Evolutionary conservation across 148 eudicot genomes (phyloP), one percentile per base, ranked within the genome.

Genomic region (Vaccinium vitisidaea): DNA sequence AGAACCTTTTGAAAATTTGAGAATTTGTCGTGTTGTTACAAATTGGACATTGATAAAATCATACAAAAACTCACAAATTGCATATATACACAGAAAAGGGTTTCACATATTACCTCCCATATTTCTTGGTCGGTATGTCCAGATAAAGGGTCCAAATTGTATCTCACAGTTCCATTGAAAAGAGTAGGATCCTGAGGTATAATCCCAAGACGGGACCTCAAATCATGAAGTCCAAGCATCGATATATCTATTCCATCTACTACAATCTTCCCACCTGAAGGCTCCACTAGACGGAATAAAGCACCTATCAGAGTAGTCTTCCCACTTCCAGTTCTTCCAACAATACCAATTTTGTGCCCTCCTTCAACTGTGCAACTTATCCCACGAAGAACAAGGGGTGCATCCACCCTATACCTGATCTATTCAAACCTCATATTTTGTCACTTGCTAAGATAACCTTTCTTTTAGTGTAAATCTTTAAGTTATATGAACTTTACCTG

Each of bases 1-100:
- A 96, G 94, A 75, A 92, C 97, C 98, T 95, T 39, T 2, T 39
- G 75, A 87, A 48, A 53, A 80, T 30, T 30, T 48, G 63, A 54
- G 14, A 30, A 13, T 12, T 54, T 36, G 16, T 12, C 46, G 2
- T 43, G 6, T 43, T 43, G 5, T 43, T 43, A 5, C 46, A 4
- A 43, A 3, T 43, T 43, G 46, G 46, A 43, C 6, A 43, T 5
- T 43, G 46, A 2, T 8, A 8, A 1, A 21, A 76, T 43, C 19
- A 49, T 12, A 25, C 7, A 7, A 16, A 4, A 4, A 14, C n/a
- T 3, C 12, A 21, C 65, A 0, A 9, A 13, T n/a, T 2, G 2
- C 70, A 63, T 9, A 12, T 12, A 27, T 27, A 69, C 74, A n/a
- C 8, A 2, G 61, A 16, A 48, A 12, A 49, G 2, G 58, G 8